Evolutionary conservation across 306 rosid species (phyloP), one percentile per base, ranked within the genome.

Genomic region (Medicago ruthenica): DNA sequence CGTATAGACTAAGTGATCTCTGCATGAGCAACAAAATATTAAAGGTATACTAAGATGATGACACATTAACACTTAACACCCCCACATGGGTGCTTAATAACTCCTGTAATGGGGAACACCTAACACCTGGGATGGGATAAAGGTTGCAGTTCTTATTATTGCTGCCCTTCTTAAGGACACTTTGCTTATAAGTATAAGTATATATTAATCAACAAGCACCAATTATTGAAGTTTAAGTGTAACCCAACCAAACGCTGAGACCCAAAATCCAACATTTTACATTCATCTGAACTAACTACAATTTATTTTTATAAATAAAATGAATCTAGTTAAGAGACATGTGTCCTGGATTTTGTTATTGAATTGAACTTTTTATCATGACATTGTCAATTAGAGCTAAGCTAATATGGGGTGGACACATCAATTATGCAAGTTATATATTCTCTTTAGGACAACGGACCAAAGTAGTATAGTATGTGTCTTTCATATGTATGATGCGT

Each of bases 201-300:
- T 9, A 51, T 54, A 65, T 5, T 17, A 4, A 1, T 62, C 40
- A 27, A 18, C 51, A 37, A 15, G 68, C 48, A 17, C 40, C 54
- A 73, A 79, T 66, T 80, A 80, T 80, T 80, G 79, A 73, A 39
- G 63, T 57, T n/a, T 54, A 0, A 1, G 70, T 63, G 48, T 9
- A 11, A 36, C 70, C 51, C 8, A 37, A 63, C 36, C 76, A 68
- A 51, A 18, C 66, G 21, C 11, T 42, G 55, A 31, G 37, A 34
- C 48, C 15, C 2, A 57, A 73, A 44, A 31, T 44, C 69, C 41
- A 42, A 36, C 48, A 39, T 44, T 27, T 34, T 9, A 10, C 54
- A 42, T 44, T 41, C 24, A 36, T 40, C 10, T 14, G 6, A 47
- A 12, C 62, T 47, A 45, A 47, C 34, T 13, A 18, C 64, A 70